Evolutionary conservation across 2,329 filamentous ascomycete species (phyloP).

Genomic region (Sclerotinia sclerotiorum): DNA sequence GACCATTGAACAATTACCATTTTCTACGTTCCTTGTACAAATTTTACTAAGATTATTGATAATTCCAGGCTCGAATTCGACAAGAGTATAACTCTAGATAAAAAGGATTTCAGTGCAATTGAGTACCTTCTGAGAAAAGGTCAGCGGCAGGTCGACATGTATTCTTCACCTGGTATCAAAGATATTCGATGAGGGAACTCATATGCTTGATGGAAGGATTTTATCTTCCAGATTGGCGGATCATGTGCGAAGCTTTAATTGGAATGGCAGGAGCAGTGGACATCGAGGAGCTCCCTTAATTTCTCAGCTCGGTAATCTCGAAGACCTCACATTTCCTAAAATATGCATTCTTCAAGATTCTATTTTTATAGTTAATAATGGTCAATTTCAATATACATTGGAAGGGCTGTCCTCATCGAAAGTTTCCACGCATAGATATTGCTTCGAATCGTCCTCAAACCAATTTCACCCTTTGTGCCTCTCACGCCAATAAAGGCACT

Average conservation of each 20-base stretch:
- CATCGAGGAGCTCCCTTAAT: neutral
- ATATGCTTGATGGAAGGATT: neutral
- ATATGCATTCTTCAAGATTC: conserved; percentile 34
- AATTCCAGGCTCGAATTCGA: conserved; percentile 70
- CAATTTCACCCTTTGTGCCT: neutral
- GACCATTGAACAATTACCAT: neutral
- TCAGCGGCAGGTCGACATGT: conserved; percentile 64
- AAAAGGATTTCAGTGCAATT: conserved; percentile 69
- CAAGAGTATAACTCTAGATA: conserved; percentile 58
- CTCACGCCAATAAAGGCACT: conserved; percentile 24
- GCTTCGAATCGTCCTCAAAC: conserved; percentile 27
- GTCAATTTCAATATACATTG: conserved; percentile 36
- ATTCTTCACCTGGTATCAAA: conserved; percentile 62
- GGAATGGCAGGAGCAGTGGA: conserved; percentile 27
- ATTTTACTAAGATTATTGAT: neutral
- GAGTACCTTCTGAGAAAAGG: conserved; percentile 69
- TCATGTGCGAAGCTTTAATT: neutral
- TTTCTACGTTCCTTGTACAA: neutral
- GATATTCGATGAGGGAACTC: conserved; percentile 49
- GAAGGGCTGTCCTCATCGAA: conserved; percentile 37
- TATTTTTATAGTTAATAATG: conserved; percentile 30
- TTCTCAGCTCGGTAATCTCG: conserved; percentile 7
- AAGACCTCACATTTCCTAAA: conserved; percentile 30
- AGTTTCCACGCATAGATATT: conserved; percentile 34
- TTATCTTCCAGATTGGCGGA: neutral